Conservation (phyloP, 83 land plant species). For the Picea mariana region DNA sequence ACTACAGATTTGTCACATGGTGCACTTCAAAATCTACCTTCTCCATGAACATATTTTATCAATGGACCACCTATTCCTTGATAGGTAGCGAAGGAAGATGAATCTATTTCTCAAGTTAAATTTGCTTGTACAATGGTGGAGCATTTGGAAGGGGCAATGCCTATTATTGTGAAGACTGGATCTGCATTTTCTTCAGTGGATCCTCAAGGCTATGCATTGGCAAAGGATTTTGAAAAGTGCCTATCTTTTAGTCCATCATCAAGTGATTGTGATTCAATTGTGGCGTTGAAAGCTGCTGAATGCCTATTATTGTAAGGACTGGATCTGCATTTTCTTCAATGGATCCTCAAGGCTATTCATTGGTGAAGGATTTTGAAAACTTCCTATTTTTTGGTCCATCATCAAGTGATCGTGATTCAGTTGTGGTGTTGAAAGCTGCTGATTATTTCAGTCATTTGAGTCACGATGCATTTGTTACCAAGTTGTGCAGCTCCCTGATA, state of each 20-base stretch:
- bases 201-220: too few species aligned
- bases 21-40: constrained; percentile 34
- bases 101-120: too few species aligned
- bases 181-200: too few species aligned
- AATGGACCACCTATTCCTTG: constrained; percentile 41
- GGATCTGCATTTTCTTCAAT: constrained; percentile 4
- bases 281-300: too few species aligned
- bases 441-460: constrained; percentile 18
- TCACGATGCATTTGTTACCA: constrained; percentile 23
- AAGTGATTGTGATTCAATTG: too few species aligned
- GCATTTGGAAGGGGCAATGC: too few species aligned
- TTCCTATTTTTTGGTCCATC: neutral
- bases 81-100: neutral
- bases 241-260: too few species aligned
- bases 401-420: constrained; percentile 5
- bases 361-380: constrained; percentile 10
- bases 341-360: neutral
- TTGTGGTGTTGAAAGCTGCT: constrained; percentile 20
- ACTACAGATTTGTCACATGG: constrained; percentile 37
- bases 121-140: too few species aligned
- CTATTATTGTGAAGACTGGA: too few species aligned
- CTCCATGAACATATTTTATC: constrained; percentile 48
- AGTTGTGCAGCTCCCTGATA: constrained; percentile 2
- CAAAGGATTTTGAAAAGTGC: too few species aligned
- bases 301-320: constrained; percentile 21